phyloP scores from a whole-genome alignment of 2,329 filamentous ascomycete genomes.

The Macrophomina phaseolina region DNA sequence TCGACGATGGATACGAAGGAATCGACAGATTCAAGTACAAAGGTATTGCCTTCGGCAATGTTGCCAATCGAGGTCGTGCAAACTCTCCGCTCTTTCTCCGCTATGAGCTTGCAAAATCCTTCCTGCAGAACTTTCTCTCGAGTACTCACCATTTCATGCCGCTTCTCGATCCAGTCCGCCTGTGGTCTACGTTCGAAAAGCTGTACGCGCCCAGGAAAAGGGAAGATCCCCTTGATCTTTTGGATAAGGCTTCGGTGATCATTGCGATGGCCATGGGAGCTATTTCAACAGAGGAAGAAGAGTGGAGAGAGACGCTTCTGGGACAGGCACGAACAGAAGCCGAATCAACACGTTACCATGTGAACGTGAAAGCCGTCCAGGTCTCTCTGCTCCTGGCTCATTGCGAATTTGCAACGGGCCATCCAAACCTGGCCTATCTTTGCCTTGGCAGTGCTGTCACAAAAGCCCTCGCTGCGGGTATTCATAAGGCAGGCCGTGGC shows the following conservation, averaged over 20 bases:
- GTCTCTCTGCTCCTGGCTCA: conserved; percentile 7
- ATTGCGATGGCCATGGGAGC: conserved; percentile 21
- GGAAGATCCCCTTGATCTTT: background rate
- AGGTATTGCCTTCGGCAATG: conserved; percentile 10
- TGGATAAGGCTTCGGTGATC: background rate
- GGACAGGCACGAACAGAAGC: conserved; percentile 6
- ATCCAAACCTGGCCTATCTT: conserved; percentile 9
- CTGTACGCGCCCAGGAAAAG: background rate
- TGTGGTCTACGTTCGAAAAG: background rate
- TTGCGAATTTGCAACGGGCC: conserved; percentile 11
- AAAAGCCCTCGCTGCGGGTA: conserved; percentile 3
- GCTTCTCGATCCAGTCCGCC: background rate
- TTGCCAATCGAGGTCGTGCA: background rate
- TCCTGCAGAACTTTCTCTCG: conserved; percentile 7
- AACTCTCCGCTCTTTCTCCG: background rate
- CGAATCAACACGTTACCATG: conserved; percentile 2
- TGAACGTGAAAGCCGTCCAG: conserved; percentile 18
- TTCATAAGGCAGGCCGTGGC: background rate
- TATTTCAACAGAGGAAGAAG: background rate
- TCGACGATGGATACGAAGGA: background rate
- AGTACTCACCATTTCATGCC: conserved; percentile 6
- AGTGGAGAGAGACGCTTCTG: conserved; percentile 8
- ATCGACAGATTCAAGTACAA: conserved; percentile 20
- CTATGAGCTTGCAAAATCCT: conserved; percentile 12
- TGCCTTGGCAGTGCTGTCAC: conserved; percentile 1